These are phyloP conservation scores for Paramecium octaurelia DNA, from an alignment of 73 alveolate species.

Conservation along the genomic window DNA sequence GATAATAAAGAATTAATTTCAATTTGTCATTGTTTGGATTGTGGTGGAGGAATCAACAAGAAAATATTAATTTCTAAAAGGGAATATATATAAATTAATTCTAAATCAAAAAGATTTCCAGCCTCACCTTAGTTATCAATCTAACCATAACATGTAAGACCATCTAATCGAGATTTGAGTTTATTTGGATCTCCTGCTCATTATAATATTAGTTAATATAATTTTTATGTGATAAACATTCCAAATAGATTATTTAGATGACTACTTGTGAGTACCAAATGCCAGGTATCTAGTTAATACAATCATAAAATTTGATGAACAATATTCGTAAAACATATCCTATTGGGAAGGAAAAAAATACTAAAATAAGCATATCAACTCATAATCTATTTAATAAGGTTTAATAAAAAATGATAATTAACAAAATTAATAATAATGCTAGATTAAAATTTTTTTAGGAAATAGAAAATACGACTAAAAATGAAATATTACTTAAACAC, in stretches of 20 bases:
- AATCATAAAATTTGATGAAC: neutral
- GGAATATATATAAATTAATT: neutral
- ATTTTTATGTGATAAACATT: neutral
- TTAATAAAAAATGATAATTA: neutral
- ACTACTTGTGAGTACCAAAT: neutral
- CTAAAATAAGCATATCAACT: neutral
- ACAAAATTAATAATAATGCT: neutral
- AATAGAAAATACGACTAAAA: too few relatives aligned
- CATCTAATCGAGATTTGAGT: neutral
- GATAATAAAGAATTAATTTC: neutral
- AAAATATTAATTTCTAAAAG: neutral
- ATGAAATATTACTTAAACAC: neutral
- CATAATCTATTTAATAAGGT: neutral
- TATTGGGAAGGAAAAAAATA: neutral
- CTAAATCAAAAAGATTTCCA: neutral
- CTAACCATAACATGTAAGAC: neutral
- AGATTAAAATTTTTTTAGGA: neutral
- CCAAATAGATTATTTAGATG: neutral
- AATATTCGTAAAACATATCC: neutral
- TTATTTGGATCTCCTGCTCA: neutral
- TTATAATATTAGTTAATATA: neutral
- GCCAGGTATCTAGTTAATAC: neutral
- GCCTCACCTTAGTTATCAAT: neutral
- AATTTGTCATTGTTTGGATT: neutral
- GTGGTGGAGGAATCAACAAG: neutral